A percentile compares a stretch with the other conserved stretches of the same genome.
These are phyloP conservation scores for Dactylellina leptospora DNA, from an alignment of 2,329 filamentous ascomycete species.

Conservation along the genomic window DNA sequence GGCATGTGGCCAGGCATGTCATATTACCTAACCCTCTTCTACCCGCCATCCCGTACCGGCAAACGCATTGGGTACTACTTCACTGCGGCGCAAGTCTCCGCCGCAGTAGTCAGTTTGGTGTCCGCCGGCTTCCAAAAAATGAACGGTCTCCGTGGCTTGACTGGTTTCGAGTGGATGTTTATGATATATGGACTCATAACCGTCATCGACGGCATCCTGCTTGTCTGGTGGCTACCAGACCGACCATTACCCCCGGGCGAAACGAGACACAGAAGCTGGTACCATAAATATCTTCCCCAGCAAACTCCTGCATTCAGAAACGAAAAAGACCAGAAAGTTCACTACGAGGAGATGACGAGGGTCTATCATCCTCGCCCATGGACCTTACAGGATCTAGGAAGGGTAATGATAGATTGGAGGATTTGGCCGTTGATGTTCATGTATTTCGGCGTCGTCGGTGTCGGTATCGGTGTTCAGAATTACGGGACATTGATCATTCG, in stretches of 20 bases:
- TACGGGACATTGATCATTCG: constrained; percentile 88
- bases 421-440: constrained; percentile 86
- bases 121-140: constrained; percentile 92
- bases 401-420: constrained; percentile 83
- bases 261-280: constrained; percentile 60
- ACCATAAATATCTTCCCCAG: constrained; percentile 73
- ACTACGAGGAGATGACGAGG: constrained; percentile 81
- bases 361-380: constrained; percentile 81
- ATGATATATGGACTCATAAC: constrained; percentile 82
- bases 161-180: constrained; percentile 93
- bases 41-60: constrained; percentile 83
- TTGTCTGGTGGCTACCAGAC: constrained; percentile 92
- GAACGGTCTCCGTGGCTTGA: constrained; percentile 78
- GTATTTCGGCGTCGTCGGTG: constrained; percentile 95
- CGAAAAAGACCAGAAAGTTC: constrained; percentile 75
- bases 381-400: constrained; percentile 74
- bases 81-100: constrained; percentile 86
- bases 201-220: constrained; percentile 73
- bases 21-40: constrained; percentile 90
- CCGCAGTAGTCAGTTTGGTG: constrained; percentile 86
- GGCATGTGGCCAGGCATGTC: constrained; percentile 97
- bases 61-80: constrained; percentile 91
- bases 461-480: constrained; percentile 87
- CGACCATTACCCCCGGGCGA: constrained; percentile 71
- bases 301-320: constrained; percentile 76